These are phyloP conservation scores for Chenopodium formosanum DNA, from an alignment of 148 eudicot genomes.

Conservation along the genomic window DNA sequence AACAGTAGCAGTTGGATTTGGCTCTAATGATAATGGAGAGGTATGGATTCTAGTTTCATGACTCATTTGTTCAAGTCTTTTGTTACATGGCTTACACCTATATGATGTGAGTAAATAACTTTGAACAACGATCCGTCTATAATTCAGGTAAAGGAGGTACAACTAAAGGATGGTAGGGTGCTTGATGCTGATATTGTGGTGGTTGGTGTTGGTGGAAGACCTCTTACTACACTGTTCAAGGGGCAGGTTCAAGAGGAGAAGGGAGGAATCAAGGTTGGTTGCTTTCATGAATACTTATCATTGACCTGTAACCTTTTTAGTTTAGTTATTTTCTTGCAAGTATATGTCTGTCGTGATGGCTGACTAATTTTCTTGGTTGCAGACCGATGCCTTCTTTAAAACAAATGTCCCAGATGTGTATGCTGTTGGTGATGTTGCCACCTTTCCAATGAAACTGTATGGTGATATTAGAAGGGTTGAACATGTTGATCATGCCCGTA, in stretches of 20 bases:
- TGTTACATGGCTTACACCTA: background rate
- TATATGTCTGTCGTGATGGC: background rate
- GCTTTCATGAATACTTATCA: slow-evolving; percentile 1
- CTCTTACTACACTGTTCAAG: slow-evolving; percentile 72
- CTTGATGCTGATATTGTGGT: slow-evolving; percentile 92
- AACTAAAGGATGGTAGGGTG: slow-evolving; percentile 88
- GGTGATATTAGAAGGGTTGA: slow-evolving; percentile 88
- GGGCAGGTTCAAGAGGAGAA: slow-evolving; percentile 97
- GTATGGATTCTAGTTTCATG: slow-evolving; percentile 31
- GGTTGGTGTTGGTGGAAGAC: slow-evolving; percentile 97
- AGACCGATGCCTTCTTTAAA: slow-evolving; percentile 94
- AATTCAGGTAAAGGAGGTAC: slow-evolving; percentile 74
- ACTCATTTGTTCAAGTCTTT: background rate
- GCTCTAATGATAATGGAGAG: slow-evolving; percentile 66
- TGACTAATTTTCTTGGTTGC: slow-evolving; percentile 30
- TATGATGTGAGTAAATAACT: background rate
- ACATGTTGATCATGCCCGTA: slow-evolving; percentile 96
- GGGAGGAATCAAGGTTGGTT: slow-evolving; percentile 89
- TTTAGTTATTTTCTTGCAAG: background rate
- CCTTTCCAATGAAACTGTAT: slow-evolving; percentile 89
- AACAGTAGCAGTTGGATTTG: slow-evolving; percentile 86
- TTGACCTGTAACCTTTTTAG: background rate
- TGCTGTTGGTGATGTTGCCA: slow-evolving; percentile 97
- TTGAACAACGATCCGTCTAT: background rate
- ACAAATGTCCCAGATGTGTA: slow-evolving; percentile 81